Conservation (phyloP, 768 basidiomycete genomes). For the Lentinula guzmanii region DNA sequence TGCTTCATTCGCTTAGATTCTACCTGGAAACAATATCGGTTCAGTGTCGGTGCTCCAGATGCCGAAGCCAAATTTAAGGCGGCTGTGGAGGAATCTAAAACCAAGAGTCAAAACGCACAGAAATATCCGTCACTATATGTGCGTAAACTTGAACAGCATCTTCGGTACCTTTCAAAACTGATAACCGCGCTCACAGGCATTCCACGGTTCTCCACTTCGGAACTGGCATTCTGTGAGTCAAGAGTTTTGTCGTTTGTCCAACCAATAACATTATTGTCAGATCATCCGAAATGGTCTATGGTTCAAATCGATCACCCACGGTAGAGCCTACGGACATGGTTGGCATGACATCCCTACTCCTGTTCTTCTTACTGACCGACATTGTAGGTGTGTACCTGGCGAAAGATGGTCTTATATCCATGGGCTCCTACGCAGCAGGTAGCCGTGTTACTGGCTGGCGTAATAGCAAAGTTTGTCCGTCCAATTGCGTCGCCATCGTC, state of each 20-base stretch:
- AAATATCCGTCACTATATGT: constrained; percentile 45
- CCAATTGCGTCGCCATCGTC: constrained; percentile 49
- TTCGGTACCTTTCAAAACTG: not conserved
- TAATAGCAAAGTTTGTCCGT: constrained; percentile 42
- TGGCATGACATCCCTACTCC: constrained; percentile 4
- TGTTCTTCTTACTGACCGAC: not conserved
- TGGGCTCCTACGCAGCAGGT: constrained; percentile 32
- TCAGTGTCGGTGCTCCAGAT: constrained; percentile 67
- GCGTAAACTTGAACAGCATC: constrained; percentile 11
- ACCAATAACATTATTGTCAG: constrained; percentile 22
- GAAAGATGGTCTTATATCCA: constrained; percentile 47
- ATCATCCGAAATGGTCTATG: constrained; percentile 71
- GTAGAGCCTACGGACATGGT: constrained; percentile 63
- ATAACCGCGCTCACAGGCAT: constrained; percentile 37
- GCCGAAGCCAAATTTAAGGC: constrained; percentile 60
- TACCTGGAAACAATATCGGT: constrained; percentile 57
- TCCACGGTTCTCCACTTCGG: constrained; percentile 57
- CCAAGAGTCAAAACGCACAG: constrained; percentile 30
- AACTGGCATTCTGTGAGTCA: constrained; percentile 66
- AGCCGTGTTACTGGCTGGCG: constrained; percentile 34
- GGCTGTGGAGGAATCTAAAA: constrained; percentile 35
- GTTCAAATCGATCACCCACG: constrained; percentile 49
- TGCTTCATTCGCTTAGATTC: constrained; percentile 24
- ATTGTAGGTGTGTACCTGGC: constrained; percentile 60
- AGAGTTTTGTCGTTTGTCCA: not conserved